Percentiles rank a stretch among this genome's conserved stretches.
Conservation (phyloP, 2,329 filamentous ascomycete genomes). For the Aspergillus melleus region DNA sequence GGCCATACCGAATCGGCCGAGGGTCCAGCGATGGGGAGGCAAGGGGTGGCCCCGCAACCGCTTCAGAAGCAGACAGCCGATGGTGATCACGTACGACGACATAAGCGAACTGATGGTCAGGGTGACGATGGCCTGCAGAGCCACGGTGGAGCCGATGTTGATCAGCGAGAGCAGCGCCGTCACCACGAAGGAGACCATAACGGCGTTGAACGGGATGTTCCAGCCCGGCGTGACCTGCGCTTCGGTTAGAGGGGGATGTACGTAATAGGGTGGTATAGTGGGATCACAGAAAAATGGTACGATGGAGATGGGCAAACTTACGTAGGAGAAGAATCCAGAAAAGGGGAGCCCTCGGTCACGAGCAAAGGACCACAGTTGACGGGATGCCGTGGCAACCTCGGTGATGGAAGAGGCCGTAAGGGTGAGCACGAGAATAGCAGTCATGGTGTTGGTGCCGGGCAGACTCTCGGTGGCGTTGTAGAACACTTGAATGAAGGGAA, state of each 20-base stretch:
- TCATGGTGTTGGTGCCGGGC: constrained; percentile 47
- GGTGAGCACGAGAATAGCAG: constrained; percentile 40
- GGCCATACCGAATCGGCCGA: constrained; percentile 46
- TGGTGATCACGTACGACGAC: constrained; percentile 52
- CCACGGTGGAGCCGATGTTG: constrained; percentile 53
- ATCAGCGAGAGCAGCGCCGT: constrained; percentile 47
- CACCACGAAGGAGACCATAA: constrained; percentile 32
- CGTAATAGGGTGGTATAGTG: neutral
- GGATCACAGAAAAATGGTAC: neutral
- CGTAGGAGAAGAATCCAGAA: constrained; percentile 20
- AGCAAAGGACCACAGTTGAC: constrained; percentile 47
- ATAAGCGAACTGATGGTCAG: constrained; percentile 53
- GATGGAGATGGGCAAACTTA: constrained; percentile 11
- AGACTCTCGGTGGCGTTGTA: constrained; percentile 42
- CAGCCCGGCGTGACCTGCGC: constrained; percentile 35
- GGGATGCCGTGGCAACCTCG: constrained; percentile 32
- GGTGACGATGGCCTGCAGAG: constrained; percentile 57
- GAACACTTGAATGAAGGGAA: constrained; percentile 31
- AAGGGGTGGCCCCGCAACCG: constrained; percentile 33
- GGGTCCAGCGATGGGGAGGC: constrained; percentile 38
- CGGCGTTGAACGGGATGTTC: constrained; percentile 43
- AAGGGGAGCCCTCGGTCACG: constrained; percentile 44
- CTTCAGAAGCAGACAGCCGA: constrained; percentile 36
- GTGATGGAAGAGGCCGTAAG: constrained; percentile 40
- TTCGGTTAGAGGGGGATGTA: neutral